These are phyloP conservation scores for Trichoderma citrinoviride DNA, from an alignment of 2,329 filamentous ascomycete species.

Conservation along the genomic window DNA sequence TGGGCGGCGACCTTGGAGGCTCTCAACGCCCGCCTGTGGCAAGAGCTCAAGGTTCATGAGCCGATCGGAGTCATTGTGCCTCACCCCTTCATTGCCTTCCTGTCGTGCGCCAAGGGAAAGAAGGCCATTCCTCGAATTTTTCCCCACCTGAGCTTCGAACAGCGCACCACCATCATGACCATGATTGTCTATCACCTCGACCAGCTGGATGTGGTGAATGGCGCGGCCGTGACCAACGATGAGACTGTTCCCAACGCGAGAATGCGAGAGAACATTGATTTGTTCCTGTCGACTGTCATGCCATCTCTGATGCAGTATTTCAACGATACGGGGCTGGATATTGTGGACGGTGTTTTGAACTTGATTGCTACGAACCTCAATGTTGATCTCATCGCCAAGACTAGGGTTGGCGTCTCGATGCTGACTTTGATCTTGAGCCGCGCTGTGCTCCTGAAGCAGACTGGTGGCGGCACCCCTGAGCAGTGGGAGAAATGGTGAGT, in stretches of 20 bases:
- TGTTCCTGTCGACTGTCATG: slow-evolving; percentile 86
- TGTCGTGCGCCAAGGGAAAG: slow-evolving; percentile 94
- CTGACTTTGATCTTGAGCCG: slow-evolving; percentile 92
- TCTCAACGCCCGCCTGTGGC: slow-evolving; percentile 82
- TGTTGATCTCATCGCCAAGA: slow-evolving; percentile 78
- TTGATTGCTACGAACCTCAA: slow-evolving; percentile 81
- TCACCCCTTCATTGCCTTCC: slow-evolving; percentile 94
- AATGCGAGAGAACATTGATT: slow-evolving; percentile 86
- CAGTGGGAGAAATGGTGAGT: slow-evolving; percentile 78
- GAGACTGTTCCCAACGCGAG: slow-evolving; percentile 69
- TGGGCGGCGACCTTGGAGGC: slow-evolving; percentile 61
- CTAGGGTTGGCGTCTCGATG: slow-evolving; percentile 83
- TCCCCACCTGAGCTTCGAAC: slow-evolving; percentile 85
- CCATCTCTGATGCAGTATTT: slow-evolving; percentile 86
- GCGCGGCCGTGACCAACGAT: slow-evolving; percentile 70
- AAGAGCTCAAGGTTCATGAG: slow-evolving; percentile 85
- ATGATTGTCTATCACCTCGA: slow-evolving; percentile 95
- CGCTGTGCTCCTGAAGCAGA: slow-evolving; percentile 88
- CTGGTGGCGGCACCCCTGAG: slow-evolving; percentile 64
- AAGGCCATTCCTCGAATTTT: slow-evolving; percentile 94
- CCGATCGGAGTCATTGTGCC: slow-evolving; percentile 73
- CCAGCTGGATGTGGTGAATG: slow-evolving; percentile 82
- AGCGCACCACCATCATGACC: slow-evolving; percentile 91
- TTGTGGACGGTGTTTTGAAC: slow-evolving; percentile 85
- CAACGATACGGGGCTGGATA: slow-evolving; percentile 84